phyloP scores from a whole-genome alignment of 139 green algal species.

The Diplosphaera chodatii region DNA sequence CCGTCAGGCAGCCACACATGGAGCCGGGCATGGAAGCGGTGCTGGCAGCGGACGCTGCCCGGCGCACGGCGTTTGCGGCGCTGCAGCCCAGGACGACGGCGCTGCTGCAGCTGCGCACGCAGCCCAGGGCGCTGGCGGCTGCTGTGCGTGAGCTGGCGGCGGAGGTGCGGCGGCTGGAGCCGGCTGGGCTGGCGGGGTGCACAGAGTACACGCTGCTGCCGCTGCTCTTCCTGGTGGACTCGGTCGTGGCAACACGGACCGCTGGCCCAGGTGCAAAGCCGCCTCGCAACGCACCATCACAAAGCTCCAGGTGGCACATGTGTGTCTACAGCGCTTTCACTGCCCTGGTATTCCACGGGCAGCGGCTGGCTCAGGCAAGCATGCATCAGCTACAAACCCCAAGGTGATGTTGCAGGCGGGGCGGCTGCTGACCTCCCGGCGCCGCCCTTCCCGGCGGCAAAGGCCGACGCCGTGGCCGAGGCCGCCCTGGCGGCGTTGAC shows the following conservation, averaged over 20 bases:
- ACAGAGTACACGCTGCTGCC: constrained; percentile 69
- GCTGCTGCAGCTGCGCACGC: constrained; percentile 40
- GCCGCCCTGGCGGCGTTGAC: constrained; percentile 3
- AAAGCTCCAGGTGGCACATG: no score
- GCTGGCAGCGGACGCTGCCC: background rate
- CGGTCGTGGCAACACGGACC: constrained; percentile 10
- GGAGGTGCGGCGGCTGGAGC: no score
- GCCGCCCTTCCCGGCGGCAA: constrained; percentile 31
- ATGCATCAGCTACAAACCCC: no score
- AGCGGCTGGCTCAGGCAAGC: no score
- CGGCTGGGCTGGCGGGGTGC: constrained; percentile 36
- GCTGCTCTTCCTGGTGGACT: constrained; percentile 56
- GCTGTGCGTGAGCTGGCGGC: no score
- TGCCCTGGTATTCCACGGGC: no score
- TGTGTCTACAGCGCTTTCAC: no score
- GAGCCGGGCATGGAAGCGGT: background rate
- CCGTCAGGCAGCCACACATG: no score
- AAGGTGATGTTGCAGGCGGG: background rate
- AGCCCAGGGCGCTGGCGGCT: no score
- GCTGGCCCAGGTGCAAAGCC: background rate
- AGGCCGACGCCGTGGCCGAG: constrained; percentile 47
- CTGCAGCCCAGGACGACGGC: constrained; percentile 55
- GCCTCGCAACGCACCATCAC: no score
- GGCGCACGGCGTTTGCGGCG: constrained; percentile 24
- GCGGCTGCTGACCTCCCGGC: background rate